These are phyloP conservation scores for Tuctoria greenei DNA, from an alignment of 176 grass and related monocot species.

Conservation along the genomic window DNA sequence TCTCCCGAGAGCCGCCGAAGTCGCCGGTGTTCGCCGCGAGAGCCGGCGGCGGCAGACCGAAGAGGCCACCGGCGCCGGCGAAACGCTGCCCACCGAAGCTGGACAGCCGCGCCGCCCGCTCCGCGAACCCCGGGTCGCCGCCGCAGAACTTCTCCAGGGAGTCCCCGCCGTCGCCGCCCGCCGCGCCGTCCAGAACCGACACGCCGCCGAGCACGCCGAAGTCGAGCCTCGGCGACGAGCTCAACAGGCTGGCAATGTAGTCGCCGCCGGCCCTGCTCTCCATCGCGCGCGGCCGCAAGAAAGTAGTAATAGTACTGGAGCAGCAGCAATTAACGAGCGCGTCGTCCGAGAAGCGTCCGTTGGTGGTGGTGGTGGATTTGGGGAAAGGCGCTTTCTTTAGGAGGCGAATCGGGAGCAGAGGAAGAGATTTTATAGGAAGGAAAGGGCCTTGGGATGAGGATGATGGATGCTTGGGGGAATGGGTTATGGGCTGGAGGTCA, in stretches of 20 bases:
- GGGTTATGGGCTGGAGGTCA: slow-evolving; percentile 42
- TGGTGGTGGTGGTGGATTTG: neutral
- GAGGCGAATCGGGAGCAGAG: slow-evolving; percentile 37
- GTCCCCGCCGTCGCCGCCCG: slow-evolving; percentile 12
- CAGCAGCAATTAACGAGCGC: neutral
- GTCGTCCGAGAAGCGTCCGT: slow-evolving; percentile 19
- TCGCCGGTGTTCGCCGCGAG: slow-evolving; percentile 42
- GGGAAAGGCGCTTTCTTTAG: slow-evolving; percentile 34
- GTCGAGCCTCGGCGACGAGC: slow-evolving; percentile 45
- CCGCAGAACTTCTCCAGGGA: slow-evolving; percentile 58
- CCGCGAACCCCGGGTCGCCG: slow-evolving; percentile 60
- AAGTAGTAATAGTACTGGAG: neutral
- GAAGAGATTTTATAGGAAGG: slow-evolving; percentile 31
- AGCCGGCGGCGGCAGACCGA: slow-evolving; percentile 41
- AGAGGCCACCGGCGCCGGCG: slow-evolving; percentile 12
- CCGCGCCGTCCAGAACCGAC: slow-evolving; percentile 20
- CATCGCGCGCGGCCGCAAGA: slow-evolving; percentile 36
- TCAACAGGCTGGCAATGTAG: slow-evolving; percentile 59
- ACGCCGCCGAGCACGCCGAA: slow-evolving; percentile 36
- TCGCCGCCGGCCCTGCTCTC: slow-evolving; percentile 38
- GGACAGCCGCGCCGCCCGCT: slow-evolving; percentile 65
- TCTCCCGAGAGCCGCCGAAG: slow-evolving; percentile 51
- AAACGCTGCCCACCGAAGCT: slow-evolving; percentile 64
- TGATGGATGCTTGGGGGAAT: slow-evolving; percentile 32
- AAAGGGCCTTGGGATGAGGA: neutral